These are phyloP conservation scores for Talaromyces liani DNA, from an alignment of 495 filamentous ascomycete genomes.

Conservation along the genomic window DNA sequence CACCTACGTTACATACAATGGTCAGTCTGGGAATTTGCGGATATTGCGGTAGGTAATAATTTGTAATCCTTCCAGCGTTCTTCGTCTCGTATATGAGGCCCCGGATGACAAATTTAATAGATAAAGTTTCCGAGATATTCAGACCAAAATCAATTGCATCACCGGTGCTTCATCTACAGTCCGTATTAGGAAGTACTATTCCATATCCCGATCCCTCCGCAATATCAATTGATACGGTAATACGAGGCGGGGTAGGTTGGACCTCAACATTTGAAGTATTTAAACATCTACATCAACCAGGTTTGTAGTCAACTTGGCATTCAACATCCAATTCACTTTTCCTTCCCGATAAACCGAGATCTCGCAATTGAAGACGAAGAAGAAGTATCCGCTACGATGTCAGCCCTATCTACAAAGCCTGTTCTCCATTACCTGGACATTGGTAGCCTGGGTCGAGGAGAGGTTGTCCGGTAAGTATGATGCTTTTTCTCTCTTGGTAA, in stretches of 20 bases:
- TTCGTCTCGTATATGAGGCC: not conserved
- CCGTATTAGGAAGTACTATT: not conserved
- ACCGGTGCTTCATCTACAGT: not conserved
- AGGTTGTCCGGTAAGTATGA: slow-evolving; percentile 28
- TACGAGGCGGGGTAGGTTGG: not conserved
- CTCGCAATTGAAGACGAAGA: not conserved
- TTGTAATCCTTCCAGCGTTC: not conserved
- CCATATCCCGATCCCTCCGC: not conserved
- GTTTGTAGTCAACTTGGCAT: not conserved
- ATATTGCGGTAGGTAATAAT: not conserved
- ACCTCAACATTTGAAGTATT: not conserved
- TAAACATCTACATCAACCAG: not conserved
- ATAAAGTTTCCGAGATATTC: not conserved
- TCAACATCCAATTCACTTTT: not conserved
- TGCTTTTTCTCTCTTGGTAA: not conserved
- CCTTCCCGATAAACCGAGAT: not conserved
- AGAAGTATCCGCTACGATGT: not conserved
- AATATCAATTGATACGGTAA: not conserved
- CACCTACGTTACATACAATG: not conserved
- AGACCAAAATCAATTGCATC: not conserved
- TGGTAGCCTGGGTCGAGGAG: slow-evolving; percentile 32
- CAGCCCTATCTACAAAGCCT: not conserved
- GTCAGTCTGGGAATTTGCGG: not conserved
- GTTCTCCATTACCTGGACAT: slow-evolving; percentile 33
- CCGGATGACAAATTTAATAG: not conserved